Conservation (phyloP, 139 green algal genomes). For the Chloropicon primus region DNA sequence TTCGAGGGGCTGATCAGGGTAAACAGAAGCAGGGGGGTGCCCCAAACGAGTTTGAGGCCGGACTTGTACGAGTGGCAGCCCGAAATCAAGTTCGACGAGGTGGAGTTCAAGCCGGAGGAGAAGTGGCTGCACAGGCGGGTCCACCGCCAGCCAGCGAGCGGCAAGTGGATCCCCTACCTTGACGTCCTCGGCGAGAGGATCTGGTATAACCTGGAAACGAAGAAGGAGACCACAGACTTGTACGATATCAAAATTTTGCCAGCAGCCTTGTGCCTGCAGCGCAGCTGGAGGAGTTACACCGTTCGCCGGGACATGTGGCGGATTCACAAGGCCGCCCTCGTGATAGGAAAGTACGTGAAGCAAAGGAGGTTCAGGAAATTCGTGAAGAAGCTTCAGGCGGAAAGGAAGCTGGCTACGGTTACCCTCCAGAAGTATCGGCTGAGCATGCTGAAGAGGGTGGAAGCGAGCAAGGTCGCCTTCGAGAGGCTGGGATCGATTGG, state of each 20-base stretch:
- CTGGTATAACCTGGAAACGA: conserved; percentile 11
- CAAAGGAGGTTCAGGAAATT: not conserved
- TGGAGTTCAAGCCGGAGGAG: not conserved
- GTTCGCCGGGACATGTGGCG: conserved; percentile 3
- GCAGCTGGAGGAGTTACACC: conserved; percentile 1
- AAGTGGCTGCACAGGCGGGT: conserved; percentile 3
- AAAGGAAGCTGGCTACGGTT: not conserved
- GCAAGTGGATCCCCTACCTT: conserved; percentile 9
- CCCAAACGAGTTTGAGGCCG: not conserved
- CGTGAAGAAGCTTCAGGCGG: not conserved
- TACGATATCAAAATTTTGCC: not conserved
- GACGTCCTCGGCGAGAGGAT: conserved; percentile 3
- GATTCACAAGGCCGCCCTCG: conserved; percentile 2
- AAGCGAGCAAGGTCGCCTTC: not conserved
- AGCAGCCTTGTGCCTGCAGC: not conserved
- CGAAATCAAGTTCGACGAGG: conserved; percentile 1
- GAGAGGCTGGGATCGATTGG: not conserved
- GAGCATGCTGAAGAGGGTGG: not conserved
- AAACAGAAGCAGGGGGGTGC: not conserved
- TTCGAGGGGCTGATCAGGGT: conserved; percentile 5
- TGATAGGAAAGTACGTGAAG: not conserved
- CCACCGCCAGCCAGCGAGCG: not conserved
- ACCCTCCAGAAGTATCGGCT: not conserved
- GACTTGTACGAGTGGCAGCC: conserved; percentile 4
- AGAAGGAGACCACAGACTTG: conserved; percentile 4